Base-by-base conservation (phyloP, 306 rosid genomes). In the Lathyrus oleraceus region DNA sequence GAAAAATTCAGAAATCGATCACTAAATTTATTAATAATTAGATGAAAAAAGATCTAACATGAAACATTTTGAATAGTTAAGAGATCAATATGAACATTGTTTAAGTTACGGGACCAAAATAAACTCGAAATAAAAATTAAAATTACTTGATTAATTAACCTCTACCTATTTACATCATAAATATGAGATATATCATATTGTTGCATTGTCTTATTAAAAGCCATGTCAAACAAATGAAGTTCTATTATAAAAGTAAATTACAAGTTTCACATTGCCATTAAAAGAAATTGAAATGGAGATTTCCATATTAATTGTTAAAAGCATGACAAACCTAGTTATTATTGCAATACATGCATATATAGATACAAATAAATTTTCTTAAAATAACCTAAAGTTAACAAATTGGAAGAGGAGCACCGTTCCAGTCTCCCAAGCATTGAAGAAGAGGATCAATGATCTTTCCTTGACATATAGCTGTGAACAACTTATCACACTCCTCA, bases 361-460 rank as follows among this genome's bases (percentile, higher is more conserved):
- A 61, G 15, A 58, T 28, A 67, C 57, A 68, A 67, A 76, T 9
- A 65, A 48, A 17, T 30, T 12, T 69, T 43, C 38, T 10, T 4
- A 56, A 1, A 32, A 28, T n/a, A 4, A 8, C 42, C 4, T 3
- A 0, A 69, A 23, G 20, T 78, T 87, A 91, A 42, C 81, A 85
- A 8, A 91, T 79, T 5, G 97, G 96, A 73, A 92, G 83, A 42
- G 97, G 97, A 15, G 86, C 83, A 40, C 97, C 96, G 9, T 86
- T 92, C 97, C 97, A 92, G 9, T 81, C 89, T 1, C 72, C 78
- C 39, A 89, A 84, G 70, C 97, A 92, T 12, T 80, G 91, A 1
- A 92, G 12, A 73, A 92, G 87, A 7, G 97, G 92, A 57, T 92
- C 97, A 51, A 92, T 89, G 16, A 87, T 78, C 70, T 83, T 89